phyloP scores from a whole-genome alignment of 768 basidiomycete genomes.

The Thelephora aurantiotincta region DNA sequence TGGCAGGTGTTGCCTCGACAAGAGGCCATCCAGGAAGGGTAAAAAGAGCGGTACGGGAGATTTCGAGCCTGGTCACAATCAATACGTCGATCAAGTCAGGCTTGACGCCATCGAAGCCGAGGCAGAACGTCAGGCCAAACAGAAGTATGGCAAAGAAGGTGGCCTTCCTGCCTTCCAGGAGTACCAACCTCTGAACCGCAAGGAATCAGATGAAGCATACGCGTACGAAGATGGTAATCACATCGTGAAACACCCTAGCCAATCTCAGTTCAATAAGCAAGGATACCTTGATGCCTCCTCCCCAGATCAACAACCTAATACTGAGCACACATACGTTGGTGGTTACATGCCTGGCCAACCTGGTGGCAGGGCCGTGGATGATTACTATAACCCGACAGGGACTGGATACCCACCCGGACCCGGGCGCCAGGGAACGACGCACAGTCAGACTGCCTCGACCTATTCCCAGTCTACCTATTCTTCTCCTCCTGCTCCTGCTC shows the following conservation, averaged over 20 bases:
- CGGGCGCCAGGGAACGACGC: constrained; percentile 24
- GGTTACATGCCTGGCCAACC: constrained; percentile 53
- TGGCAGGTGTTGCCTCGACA: constrained; percentile 73
- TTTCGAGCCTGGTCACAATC: constrained; percentile 7
- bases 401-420: constrained; percentile 26
- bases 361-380: constrained; percentile 62
- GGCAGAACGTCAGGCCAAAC: constrained; percentile 65
- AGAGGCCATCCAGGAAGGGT: constrained; percentile 24
- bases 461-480: constrained; percentile 26
- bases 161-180: constrained; percentile 71
- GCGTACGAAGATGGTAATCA: constrained; percentile 27
- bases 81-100: constrained; percentile 52
- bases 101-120: constrained; percentile 81
- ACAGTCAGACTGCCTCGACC: constrained; percentile 25
- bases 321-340: constrained; percentile 21
- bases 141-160: constrained; percentile 34
- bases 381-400: constrained; percentile 41
- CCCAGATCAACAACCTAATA: constrained; percentile 10
- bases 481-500: constrained; percentile 15
- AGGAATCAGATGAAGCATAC: constrained; percentile 42
- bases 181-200: constrained; percentile 52
- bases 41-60: constrained; percentile 19
- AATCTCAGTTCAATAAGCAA: constrained; percentile 3
- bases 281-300: no score
- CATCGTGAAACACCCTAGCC: constrained; percentile 7